phyloP scores from a whole-genome alignment of 1,139 yeast species.

The Debaryomyces nepalensis region DNA sequence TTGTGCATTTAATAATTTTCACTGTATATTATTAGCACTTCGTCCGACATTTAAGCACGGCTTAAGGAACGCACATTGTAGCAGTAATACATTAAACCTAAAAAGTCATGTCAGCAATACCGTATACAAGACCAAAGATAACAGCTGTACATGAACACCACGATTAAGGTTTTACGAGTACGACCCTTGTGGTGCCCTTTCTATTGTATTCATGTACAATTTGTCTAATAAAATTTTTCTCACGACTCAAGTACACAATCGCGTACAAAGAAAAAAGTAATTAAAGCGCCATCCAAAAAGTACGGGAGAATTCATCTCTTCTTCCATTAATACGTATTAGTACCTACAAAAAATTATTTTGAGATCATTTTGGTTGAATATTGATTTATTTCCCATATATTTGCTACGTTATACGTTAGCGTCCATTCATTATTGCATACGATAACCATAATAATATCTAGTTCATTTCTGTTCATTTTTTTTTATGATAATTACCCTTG shows the following conservation, averaged over 20 bases:
- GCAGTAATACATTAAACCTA: too few species aligned
- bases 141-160: too few species aligned
- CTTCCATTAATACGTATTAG: constrained; percentile 1
- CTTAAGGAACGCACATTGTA: too few species aligned
- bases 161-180: not conserved
- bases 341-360: not conserved
- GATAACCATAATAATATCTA: constrained; percentile 1
- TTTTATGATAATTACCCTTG: not conserved
- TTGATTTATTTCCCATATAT: constrained; percentile 2
- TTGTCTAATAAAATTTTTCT: constrained; percentile 1
- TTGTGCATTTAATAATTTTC: too few species aligned
- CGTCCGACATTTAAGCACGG: too few species aligned
- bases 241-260: not conserved
- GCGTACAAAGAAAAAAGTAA: constrained; percentile 7
- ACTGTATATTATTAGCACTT: too few species aligned
- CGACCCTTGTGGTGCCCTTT: not conserved
- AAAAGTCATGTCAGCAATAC: too few species aligned
- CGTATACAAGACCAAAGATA: too few species aligned
- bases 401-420: constrained; percentile 16
- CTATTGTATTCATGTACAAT: constrained; percentile 1
- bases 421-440: constrained; percentile 18
- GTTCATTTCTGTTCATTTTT: constrained; percentile 2
- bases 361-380: constrained; percentile 4
- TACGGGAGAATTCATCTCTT: not conserved
- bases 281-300: constrained; percentile 2